Evolutionary conservation across 257 asterid species (phyloP).

Genomic region (Coffea canephora): DNA sequence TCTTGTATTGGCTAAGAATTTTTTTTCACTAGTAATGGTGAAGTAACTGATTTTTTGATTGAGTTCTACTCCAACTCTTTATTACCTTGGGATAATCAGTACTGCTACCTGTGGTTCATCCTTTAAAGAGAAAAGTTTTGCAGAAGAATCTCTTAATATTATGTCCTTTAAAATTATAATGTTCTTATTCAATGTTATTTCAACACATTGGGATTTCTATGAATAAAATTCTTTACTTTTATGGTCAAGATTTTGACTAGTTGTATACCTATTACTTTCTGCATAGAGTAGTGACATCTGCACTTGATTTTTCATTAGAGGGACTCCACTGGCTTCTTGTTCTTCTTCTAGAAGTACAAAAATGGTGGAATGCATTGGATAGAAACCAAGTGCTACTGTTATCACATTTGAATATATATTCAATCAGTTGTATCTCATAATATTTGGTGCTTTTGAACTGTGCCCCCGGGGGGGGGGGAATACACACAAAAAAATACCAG

Average conservation of each 20-base stretch:
- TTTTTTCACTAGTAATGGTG: background rate
- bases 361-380: too few relatives aligned
- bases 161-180: background rate
- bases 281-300: too few relatives aligned
- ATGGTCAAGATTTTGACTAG: background rate
- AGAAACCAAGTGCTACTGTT: too few relatives aligned
- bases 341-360: too few relatives aligned
- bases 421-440: too few relatives aligned
- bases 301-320: too few relatives aligned
- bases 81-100: background rate
- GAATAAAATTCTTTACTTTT: background rate
- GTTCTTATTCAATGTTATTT: background rate
- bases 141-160: background rate
- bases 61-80: background rate
- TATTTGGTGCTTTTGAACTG: too few relatives aligned
- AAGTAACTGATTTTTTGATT: background rate
- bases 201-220: background rate
- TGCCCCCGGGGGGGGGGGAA: too few relatives aligned
- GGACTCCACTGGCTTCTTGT: too few relatives aligned
- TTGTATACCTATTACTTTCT: background rate
- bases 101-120: background rate
- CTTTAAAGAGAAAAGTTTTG: background rate
- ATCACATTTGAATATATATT: too few relatives aligned
- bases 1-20: background rate
- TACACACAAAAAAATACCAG: too few relatives aligned